A percentile compares a stretch with the other conserved stretches of the same genome.
These are phyloP conservation scores for Fusarium sp. DNA, from an alignment of 2,329 filamentous ascomycete genomes.

Conservation along the genomic window DNA sequence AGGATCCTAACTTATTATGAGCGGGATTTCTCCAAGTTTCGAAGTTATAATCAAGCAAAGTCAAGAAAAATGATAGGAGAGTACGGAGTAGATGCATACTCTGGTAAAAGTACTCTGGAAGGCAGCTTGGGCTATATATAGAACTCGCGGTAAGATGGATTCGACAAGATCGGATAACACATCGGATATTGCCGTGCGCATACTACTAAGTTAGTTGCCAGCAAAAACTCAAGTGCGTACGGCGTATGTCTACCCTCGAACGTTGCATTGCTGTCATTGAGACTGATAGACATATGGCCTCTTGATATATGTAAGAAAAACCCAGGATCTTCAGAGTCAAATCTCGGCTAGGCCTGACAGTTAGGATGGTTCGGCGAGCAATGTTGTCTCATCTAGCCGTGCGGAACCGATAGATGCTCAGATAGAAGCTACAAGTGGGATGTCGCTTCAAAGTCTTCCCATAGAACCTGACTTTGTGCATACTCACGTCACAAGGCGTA, in stretches of 20 bases:
- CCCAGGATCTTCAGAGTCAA: background rate
- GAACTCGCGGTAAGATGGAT: background rate
- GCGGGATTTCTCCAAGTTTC: background rate
- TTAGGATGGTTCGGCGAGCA: background rate
- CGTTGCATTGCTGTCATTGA: background rate
- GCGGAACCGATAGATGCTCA: background rate
- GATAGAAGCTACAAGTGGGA: background rate
- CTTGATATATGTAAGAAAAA: background rate
- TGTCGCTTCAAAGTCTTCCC: background rate
- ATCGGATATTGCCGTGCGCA: background rate
- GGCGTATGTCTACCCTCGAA: background rate
- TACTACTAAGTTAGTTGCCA: no score
- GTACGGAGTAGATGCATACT: background rate
- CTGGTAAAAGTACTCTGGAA: background rate
- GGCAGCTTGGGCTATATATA: background rate
- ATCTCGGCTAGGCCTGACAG: slow-evolving; percentile 6
- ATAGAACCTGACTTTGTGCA: background rate
- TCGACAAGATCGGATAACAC: background rate
- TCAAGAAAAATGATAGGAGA: background rate
- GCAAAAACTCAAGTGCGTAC: background rate
- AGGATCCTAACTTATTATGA: no score
- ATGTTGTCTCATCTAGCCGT: background rate
- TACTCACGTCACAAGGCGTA: background rate
- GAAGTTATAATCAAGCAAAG: background rate
- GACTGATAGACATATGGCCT: background rate